Conservation (phyloP, 257 asterid species). For the Solanum bulbocastanum region DNA sequence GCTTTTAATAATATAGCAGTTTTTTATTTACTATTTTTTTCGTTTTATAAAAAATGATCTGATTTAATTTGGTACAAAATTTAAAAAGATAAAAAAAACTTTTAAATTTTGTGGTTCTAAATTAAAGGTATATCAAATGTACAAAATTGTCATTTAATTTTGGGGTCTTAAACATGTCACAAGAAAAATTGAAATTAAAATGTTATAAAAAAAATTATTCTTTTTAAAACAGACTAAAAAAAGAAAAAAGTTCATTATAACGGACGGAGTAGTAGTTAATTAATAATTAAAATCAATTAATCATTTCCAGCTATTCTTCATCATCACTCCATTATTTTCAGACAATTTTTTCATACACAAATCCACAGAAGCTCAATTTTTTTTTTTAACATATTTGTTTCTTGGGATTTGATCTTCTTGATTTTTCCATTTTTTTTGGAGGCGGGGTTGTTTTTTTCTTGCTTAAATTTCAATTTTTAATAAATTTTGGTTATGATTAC, state of each 20-base stretch:
- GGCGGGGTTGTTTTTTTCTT: constrained; percentile 4
- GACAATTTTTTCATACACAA: not conserved
- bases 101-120: too few species aligned
- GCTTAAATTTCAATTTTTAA: not conserved
- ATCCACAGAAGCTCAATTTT: not conserved
- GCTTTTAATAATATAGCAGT: not conserved
- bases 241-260: too few species aligned
- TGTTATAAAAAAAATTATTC: too few species aligned
- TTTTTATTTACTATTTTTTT: not conserved
- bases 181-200: too few species aligned
- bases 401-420: not conserved
- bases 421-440: not conserved
- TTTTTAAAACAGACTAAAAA: too few species aligned
- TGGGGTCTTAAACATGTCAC: too few species aligned
- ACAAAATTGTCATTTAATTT: too few species aligned
- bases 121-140: too few species aligned
- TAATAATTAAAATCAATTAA: not conserved
- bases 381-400: not conserved
- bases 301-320: not conserved
- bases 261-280: not conserved
- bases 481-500: not conserved
- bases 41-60: too few species aligned
- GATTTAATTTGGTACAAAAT: too few species aligned
- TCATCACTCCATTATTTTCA: not conserved
- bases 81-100: too few species aligned